phyloP scores from a whole-genome alignment of 2,329 filamentous ascomycete genomes.

The Lachnellula cervina region DNA sequence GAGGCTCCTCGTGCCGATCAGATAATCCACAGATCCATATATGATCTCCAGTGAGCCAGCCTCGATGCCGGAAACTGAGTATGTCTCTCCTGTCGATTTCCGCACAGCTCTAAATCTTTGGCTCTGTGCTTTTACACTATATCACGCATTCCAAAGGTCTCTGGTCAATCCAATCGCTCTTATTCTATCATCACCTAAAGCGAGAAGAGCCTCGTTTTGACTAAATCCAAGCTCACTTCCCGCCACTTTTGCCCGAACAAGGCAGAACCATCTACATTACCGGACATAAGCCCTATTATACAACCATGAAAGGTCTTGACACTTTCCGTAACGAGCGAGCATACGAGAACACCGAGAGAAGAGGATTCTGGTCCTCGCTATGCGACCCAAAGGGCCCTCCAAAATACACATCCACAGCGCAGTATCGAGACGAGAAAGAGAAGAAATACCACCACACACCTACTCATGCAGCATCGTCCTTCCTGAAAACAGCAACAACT shows the following conservation, averaged over 20 bases:
- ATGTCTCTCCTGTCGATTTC: background rate
- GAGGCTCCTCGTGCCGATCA: background rate
- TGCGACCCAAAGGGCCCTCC: constrained; percentile 6
- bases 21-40: background rate
- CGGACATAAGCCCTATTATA: background rate
- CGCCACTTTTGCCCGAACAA: background rate
- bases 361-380: constrained; percentile 2
- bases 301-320: constrained; percentile 10
- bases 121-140: too few relatives aligned
- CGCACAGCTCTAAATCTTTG: too few relatives aligned
- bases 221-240: background rate
- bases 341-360: constrained; percentile 1
- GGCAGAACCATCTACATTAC: background rate
- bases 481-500: constrained; percentile 18
- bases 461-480: constrained; percentile 17
- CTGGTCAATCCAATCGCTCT: too few relatives aligned
- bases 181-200: too few relatives aligned
- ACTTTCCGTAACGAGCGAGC: background rate
- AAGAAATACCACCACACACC: constrained; percentile 20
- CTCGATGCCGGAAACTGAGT: background rate
- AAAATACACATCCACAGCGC: constrained; percentile 1
- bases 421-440: constrained; percentile 12
- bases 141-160: too few relatives aligned
- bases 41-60: background rate
- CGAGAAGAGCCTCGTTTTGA: too few relatives aligned